A percentile compares a stretch with the other conserved stretches of the same genome.
Evolutionary conservation across 345 rosid species (phyloP).

Genomic region (Ceriops tagal): DNA sequence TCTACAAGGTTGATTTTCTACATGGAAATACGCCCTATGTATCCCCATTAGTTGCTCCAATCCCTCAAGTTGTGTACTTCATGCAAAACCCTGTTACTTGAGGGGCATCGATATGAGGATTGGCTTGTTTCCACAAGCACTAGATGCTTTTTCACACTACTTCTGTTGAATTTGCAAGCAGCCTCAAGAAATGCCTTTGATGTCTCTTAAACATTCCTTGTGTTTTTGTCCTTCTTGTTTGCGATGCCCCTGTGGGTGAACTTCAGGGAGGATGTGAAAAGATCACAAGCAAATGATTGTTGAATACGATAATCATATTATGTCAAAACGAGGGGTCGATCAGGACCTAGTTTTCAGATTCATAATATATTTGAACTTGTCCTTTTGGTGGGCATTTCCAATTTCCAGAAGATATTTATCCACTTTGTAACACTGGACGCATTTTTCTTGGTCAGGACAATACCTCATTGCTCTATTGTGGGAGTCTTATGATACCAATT

Average conservation of each 20-base stretch:
- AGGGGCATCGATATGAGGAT: conserved; percentile 47
- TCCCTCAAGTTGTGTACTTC: conserved; percentile 62
- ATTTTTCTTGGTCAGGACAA: background rate
- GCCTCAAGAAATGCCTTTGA: background rate
- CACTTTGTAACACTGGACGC: no score
- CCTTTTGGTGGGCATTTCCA: background rate
- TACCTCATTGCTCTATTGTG: background rate
- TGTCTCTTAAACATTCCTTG: no score
- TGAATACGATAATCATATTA: no score
- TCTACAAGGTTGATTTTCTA: conserved; percentile 49
- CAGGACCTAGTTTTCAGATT: background rate
- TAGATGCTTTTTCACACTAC: conserved; percentile 31
- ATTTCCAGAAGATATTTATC: background rate
- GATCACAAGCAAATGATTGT: background rate
- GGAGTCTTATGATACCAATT: background rate
- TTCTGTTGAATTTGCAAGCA: conserved; percentile 25
- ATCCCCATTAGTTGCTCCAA: conserved; percentile 56
- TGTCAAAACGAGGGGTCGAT: background rate
- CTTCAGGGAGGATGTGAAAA: background rate
- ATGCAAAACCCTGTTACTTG: conserved; percentile 47
- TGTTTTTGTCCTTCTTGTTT: background rate
- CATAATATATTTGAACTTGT: background rate
- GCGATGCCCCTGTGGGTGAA: background rate
- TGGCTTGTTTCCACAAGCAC: conserved; percentile 41
- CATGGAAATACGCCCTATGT: conserved; percentile 39